Conservation (phyloP, 2,329 filamentous ascomycete genomes). For the Trichoderma sp. region DNA sequence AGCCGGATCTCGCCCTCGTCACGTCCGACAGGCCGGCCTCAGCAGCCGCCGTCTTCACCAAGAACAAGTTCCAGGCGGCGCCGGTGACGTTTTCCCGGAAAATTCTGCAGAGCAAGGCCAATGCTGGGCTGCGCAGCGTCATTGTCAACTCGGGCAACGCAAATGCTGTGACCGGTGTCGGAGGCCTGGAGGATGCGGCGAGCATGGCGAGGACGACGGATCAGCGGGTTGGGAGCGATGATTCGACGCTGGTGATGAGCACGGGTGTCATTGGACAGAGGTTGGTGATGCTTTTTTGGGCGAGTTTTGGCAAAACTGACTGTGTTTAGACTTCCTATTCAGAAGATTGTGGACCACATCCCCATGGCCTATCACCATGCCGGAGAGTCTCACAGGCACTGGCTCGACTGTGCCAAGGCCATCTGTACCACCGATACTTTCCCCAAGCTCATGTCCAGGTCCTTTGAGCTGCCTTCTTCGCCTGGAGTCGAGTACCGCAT, state of each 20-base stretch:
- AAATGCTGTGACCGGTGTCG: slow-evolving; percentile 92
- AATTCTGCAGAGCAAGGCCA: slow-evolving; percentile 67
- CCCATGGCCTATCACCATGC: slow-evolving; percentile 74
- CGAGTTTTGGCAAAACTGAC: background rate
- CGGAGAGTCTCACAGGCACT: slow-evolving; percentile 77
- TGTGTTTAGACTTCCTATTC: slow-evolving; percentile 72
- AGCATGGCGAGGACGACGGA: slow-evolving; percentile 83
- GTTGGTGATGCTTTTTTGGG: slow-evolving; percentile 45
- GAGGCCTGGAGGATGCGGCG: slow-evolving; percentile 84
- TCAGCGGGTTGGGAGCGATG: slow-evolving; percentile 54
- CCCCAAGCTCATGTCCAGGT: slow-evolving; percentile 86
- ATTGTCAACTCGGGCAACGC: slow-evolving; percentile 96
- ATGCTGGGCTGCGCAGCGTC: slow-evolving; percentile 75
- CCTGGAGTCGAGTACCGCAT: slow-evolving; percentile 77
- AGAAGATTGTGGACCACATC: slow-evolving; percentile 84
- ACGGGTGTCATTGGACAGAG: slow-evolving; percentile 97
- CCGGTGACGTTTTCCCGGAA: slow-evolving; percentile 84
- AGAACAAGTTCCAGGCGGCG: slow-evolving; percentile 97
- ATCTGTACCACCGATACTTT: slow-evolving; percentile 99
- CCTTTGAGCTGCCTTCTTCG: slow-evolving; percentile 82
- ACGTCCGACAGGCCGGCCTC: slow-evolving; percentile 84
- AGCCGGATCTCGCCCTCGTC: slow-evolving; percentile 88
- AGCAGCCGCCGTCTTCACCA: slow-evolving; percentile 92
- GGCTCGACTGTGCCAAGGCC: slow-evolving; percentile 82
- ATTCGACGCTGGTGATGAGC: slow-evolving; percentile 90